phyloP scores from a whole-genome alignment of 2,329 filamentous ascomycete species.

The Cytospora paraplurivora region DNA sequence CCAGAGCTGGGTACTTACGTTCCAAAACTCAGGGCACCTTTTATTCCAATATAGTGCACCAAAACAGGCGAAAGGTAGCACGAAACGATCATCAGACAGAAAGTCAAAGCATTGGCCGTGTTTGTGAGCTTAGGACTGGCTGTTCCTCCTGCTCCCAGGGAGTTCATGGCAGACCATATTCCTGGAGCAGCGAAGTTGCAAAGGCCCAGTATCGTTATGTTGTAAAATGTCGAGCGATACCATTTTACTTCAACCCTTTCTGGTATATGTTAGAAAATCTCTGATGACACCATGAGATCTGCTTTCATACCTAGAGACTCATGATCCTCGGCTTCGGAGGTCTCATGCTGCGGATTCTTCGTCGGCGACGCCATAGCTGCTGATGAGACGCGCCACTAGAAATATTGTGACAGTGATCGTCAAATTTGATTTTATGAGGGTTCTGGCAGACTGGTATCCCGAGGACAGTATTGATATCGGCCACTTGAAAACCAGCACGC shows the following conservation, averaged over 20 bases:
- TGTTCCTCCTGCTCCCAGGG: constrained; percentile 45
- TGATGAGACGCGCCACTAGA: not conserved
- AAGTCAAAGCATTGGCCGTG: constrained; percentile 49
- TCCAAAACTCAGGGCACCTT: constrained; percentile 69
- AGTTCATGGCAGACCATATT: constrained; percentile 53
- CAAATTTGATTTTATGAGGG: not conserved
- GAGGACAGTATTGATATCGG: not conserved
- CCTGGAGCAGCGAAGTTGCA: constrained; percentile 72
- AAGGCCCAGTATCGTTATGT: constrained; percentile 70
- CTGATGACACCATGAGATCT: not conserved
- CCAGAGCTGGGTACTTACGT: constrained; percentile 47
- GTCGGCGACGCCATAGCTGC: not conserved
- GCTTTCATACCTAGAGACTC: constrained; percentile 3
- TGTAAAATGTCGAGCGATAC: constrained; percentile 73
- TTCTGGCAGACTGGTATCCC: not conserved
- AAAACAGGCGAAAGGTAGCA: constrained; percentile 62
- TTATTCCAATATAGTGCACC: constrained; percentile 70
- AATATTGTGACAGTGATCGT: not conserved
- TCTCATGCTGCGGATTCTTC: not conserved
- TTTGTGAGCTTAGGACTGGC: constrained; percentile 46
- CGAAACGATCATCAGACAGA: constrained; percentile 47
- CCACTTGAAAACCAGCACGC: not conserved
- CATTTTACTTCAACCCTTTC: constrained; percentile 53
- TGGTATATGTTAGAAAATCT: not conserved
- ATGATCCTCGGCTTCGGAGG: not conserved